A percentile compares a stretch with the other conserved stretches of the same genome.
These are phyloP conservation scores for Ashbya aceris DNA, from an alignment of 1,139 yeast genomes.

Conservation along the genomic window DNA sequence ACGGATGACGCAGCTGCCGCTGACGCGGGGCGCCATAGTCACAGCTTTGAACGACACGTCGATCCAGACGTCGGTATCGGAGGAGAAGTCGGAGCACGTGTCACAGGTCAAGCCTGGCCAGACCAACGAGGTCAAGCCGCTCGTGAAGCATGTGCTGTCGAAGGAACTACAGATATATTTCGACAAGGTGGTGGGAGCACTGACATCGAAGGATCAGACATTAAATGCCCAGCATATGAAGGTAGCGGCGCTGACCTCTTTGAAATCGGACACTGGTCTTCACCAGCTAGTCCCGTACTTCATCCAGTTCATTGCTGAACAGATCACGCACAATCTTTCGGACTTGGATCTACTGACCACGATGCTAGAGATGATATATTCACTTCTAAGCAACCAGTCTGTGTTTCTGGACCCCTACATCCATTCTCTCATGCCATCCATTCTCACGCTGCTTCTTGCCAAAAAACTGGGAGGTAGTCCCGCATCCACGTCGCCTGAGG, in stretches of 20 bases:
- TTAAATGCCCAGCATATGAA: slow-evolving; percentile 49
- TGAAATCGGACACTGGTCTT: slow-evolving; percentile 87
- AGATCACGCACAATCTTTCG: slow-evolving; percentile 79
- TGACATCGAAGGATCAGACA: slow-evolving; percentile 37
- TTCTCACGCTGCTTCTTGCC: slow-evolving; percentile 79
- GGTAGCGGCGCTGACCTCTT: slow-evolving; percentile 73
- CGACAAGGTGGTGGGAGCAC: slow-evolving; percentile 79
- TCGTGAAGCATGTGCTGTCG: slow-evolving; percentile 93
- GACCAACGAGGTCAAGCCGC: slow-evolving; percentile 76
- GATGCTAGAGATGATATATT: slow-evolving; percentile 83
- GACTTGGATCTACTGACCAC: slow-evolving; percentile 68
- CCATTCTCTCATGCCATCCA: slow-evolving; percentile 93
- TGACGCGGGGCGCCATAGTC: slow-evolving; percentile 62
- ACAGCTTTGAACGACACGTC: slow-evolving; percentile 34
- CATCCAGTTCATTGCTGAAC: slow-evolving; percentile 93
- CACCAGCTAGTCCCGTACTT: slow-evolving; percentile 96
- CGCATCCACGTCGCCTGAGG: slow-evolving; percentile 21
- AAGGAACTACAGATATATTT: slow-evolving; percentile 90
- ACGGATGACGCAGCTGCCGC: slow-evolving; percentile 50
- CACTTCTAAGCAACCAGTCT: slow-evolving; percentile 74
- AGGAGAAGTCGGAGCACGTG: slow-evolving; percentile 22
- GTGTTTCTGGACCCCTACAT: slow-evolving; percentile 92
- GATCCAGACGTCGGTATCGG: slow-evolving; percentile 25
- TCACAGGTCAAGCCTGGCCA: slow-evolving; percentile 35
- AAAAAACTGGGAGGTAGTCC: slow-evolving; percentile 67